phyloP scores from a whole-genome alignment of 2,329 filamentous ascomycete genomes.

The Diaporthe sp. region DNA sequence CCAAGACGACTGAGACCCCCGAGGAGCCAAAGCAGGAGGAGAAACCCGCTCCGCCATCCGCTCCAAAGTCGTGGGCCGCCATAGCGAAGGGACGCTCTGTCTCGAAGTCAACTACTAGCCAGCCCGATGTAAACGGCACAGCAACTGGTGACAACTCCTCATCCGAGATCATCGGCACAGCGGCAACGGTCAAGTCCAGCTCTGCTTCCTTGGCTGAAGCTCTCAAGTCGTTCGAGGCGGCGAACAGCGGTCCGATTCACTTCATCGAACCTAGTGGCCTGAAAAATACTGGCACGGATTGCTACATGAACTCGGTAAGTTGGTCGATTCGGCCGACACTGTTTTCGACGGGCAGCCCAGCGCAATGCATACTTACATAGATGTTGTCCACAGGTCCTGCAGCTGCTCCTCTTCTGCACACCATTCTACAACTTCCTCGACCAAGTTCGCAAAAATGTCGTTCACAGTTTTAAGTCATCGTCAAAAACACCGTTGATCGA shows the following conservation, averaged over 20 bases:
- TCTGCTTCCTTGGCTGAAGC: constrained; percentile 78
- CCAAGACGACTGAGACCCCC: constrained; percentile 4
- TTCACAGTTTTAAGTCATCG: constrained; percentile 82
- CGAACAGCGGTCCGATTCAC: constrained; percentile 72
- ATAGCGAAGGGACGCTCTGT: constrained; percentile 32
- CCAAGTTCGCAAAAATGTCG: constrained; percentile 83
- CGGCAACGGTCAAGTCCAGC: constrained; percentile 56
- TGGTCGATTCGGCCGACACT: too few species aligned
- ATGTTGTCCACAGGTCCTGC: constrained; percentile 75
- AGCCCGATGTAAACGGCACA: constrained; percentile 40
- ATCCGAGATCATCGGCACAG: constrained; percentile 41
- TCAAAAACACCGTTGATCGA: constrained; percentile 94
- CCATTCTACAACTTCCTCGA: constrained; percentile 96
- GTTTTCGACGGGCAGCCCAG: constrained; percentile 33
- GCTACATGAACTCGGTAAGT: constrained; percentile 99
- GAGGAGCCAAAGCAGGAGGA: constrained; percentile 37
- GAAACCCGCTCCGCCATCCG: constrained; percentile 42
- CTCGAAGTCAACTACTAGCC: constrained; percentile 38
- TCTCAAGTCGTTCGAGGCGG: constrained; percentile 77
- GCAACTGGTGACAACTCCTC: constrained; percentile 36
- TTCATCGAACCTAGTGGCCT: constrained; percentile 94
- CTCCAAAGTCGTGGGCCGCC: constrained; percentile 35
- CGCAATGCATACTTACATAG: constrained; percentile 41
- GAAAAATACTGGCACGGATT: constrained; percentile 98
- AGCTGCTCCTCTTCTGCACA: constrained; percentile 92